These are phyloP conservation scores for Lactifluus volemus DNA, from an alignment of 768 basidiomycete species.

Conservation along the genomic window DNA sequence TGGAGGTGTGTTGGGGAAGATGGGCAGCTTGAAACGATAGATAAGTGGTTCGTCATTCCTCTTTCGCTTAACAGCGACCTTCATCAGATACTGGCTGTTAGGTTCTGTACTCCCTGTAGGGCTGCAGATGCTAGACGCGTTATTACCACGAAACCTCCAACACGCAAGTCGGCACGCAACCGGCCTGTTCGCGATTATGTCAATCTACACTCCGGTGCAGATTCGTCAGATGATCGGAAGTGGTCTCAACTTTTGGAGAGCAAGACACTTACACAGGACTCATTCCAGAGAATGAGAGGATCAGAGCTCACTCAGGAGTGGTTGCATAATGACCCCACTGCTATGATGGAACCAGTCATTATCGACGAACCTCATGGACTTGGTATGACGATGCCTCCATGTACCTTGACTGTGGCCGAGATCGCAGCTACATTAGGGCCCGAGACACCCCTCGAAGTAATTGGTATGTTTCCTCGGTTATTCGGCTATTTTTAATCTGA, in stretches of 20 bases:
- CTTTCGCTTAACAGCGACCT: constrained; percentile 17
- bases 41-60: constrained; percentile 56
- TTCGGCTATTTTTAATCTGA: neutral
- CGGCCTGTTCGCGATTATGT: constrained; percentile 71
- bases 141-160: constrained; percentile 68
- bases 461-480: constrained; percentile 45
- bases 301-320: constrained; percentile 61
- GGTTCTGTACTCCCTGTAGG: constrained; percentile 66
- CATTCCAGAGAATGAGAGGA: constrained; percentile 62
- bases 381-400: constrained; percentile 83
- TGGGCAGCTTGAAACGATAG: constrained; percentile 55
- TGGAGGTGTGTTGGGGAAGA: constrained; percentile 71
- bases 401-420: constrained; percentile 65
- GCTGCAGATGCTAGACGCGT: constrained; percentile 48
- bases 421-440: constrained; percentile 75
- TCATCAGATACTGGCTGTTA: constrained; percentile 23
- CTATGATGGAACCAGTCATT: constrained; percentile 77
- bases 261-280: constrained; percentile 51
- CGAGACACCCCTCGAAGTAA: constrained; percentile 79
- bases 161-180: constrained; percentile 76
- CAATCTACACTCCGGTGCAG: constrained; percentile 56
- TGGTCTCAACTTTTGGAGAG: constrained; percentile 65
- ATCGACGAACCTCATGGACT: constrained; percentile 71
- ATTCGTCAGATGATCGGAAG: constrained; percentile 48
- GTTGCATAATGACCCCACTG: constrained; percentile 61